Evolutionary conservation across 768 basidiomycete species (phyloP).

Genomic region (Psilocybe sp.): DNA sequence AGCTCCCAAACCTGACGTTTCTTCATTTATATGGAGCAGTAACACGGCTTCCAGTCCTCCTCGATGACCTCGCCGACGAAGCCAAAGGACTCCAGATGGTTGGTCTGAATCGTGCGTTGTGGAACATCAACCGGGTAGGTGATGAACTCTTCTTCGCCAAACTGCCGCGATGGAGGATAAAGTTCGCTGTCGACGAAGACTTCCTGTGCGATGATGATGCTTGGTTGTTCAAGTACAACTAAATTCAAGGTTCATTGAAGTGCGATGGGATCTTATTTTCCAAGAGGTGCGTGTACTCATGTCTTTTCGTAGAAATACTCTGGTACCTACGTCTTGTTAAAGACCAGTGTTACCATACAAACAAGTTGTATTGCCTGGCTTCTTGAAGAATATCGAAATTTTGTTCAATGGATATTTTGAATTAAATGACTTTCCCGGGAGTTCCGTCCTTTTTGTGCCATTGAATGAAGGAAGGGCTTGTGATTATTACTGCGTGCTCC

Average conservation of each 20-base stretch:
- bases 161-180: conserved; percentile 39
- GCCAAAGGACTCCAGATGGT: conserved; percentile 28
- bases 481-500: too few relatives aligned
- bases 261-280: background rate
- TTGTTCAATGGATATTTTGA: too few relatives aligned
- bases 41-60: conserved; percentile 26
- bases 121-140: conserved; percentile 30
- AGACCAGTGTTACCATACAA: too few relatives aligned
- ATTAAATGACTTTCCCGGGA: too few relatives aligned
- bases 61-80: conserved; percentile 33
- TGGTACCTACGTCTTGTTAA: too few relatives aligned
- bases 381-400: too few relatives aligned
- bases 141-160: conserved; percentile 24
- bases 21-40: conserved; percentile 34
- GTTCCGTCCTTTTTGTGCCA: too few relatives aligned
- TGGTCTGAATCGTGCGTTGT: conserved; percentile 36
- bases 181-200: conserved; percentile 36
- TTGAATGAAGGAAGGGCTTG: too few relatives aligned
- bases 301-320: too few relatives aligned
- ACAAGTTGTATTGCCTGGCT: too few relatives aligned
- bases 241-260: background rate
- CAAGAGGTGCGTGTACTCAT: too few relatives aligned
- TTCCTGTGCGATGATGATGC: conserved; percentile 32
- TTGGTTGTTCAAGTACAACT: conserved; percentile 40
- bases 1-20: conserved; percentile 30